phyloP scores from a whole-genome alignment of 2,329 filamentous ascomycete genomes.

The Botryotinia globosa region DNA sequence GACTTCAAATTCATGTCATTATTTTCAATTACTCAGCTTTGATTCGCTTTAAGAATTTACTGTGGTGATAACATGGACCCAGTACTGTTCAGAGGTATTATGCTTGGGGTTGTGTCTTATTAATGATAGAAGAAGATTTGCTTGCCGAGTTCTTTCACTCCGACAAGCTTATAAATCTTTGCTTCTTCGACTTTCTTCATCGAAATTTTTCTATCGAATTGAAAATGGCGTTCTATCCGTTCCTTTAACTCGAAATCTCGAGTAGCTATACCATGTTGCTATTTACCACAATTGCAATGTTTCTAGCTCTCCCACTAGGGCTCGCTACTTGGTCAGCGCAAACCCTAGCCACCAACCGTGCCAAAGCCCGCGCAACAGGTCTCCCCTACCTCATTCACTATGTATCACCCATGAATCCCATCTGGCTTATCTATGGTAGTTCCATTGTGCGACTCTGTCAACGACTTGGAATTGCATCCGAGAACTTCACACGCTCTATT shows the following conservation, averaged over 20 bases:
- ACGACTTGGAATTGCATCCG: neutral
- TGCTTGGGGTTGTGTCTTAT: neutral
- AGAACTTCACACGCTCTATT: constrained; percentile 4
- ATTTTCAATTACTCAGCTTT: neutral
- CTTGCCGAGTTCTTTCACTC: neutral
- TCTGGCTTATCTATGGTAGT: constrained; percentile 16
- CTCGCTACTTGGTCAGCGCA: neutral
- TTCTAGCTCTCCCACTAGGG: neutral
- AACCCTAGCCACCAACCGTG: neutral
- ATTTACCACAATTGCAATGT: neutral
- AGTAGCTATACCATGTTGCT: neutral
- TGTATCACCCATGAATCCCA: neutral
- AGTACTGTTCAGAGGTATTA: neutral
- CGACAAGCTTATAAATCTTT: neutral
- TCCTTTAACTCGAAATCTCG: no score
- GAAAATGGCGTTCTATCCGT: neutral
- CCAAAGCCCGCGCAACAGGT: neutral
- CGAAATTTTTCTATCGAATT: neutral
- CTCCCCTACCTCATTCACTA: neutral
- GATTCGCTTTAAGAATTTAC: neutral
- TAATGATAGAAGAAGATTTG: neutral
- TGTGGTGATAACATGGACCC: neutral
- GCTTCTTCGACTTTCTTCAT: neutral
- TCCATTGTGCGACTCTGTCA: neutral
- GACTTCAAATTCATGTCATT: neutral